These are phyloP conservation scores for Coniochaeta hoffmannii DNA, from an alignment of 2,329 filamentous ascomycete genomes.

Conservation along the genomic window DNA sequence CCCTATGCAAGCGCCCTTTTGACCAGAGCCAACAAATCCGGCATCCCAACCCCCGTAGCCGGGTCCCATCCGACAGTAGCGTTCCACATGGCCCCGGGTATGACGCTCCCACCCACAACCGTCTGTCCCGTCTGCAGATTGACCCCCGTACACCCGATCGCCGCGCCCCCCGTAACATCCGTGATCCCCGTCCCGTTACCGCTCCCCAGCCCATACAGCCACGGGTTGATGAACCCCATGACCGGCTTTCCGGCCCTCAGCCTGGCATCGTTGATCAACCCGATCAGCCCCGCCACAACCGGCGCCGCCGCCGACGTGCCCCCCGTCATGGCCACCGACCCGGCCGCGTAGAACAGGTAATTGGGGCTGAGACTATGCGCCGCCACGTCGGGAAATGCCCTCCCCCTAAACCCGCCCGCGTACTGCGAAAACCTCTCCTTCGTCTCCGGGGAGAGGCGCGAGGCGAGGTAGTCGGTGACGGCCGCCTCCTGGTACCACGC, in stretches of 20 bases:
- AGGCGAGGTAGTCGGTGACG: conserved; percentile 39
- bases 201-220: conserved; percentile 27
- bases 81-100: conserved; percentile 8
- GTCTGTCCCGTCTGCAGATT: conserved; percentile 3
- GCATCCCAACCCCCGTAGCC: conserved; percentile 9
- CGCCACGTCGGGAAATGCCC: conserved; percentile 55
- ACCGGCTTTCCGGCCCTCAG: conserved; percentile 33
- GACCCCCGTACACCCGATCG: conserved; percentile 8
- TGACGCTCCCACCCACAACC: conserved; percentile 3
- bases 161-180: conserved; percentile 25
- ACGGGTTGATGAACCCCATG: conserved; percentile 42
- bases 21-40: conserved; percentile 2
- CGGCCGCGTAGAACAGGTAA: conserved; percentile 31
- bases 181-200: conserved; percentile 16
- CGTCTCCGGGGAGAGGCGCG: conserved; percentile 30
- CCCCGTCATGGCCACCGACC: conserved; percentile 16
- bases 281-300: conserved; percentile 45
- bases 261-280: conserved; percentile 47
- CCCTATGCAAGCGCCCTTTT: conserved; percentile 6
- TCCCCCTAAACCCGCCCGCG: conserved; percentile 27
- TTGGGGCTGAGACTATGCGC: conserved; percentile 39
- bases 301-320: conserved; percentile 41
- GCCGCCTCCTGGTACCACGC: conserved; percentile 34
- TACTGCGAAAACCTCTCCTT: conserved; percentile 11
- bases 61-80: conserved; percentile 11